phyloP scores from a whole-genome alignment of 805 yeast species.

The Wickerhamomyces strasburgensis region DNA sequence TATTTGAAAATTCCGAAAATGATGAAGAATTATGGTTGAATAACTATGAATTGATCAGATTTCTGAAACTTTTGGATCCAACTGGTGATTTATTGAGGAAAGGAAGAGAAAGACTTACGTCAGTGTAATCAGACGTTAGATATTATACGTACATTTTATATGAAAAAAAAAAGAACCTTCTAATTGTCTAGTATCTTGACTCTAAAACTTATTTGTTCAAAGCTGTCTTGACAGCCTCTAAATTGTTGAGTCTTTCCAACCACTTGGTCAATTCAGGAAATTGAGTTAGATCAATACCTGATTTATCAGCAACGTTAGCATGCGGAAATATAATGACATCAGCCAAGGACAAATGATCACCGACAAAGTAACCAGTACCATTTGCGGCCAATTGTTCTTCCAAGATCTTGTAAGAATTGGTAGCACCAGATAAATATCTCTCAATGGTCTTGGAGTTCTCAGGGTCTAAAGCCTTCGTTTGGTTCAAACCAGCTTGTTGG shows the following conservation, averaged over 20 bases:
- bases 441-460: constrained; percentile 36
- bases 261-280: constrained; percentile 16
- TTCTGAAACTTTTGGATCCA: constrained; percentile 26
- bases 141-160: too few species aligned
- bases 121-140: too few species aligned
- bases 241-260: constrained; percentile 7
- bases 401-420: constrained; percentile 45
- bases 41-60: constrained; percentile 27
- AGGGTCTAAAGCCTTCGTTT: constrained; percentile 37
- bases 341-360: constrained; percentile 53
- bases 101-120: constrained; percentile 7
- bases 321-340: constrained; percentile 44
- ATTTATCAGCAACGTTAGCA: constrained; percentile 11
- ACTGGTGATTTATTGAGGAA: constrained; percentile 18
- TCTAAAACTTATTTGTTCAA: constrained; percentile 4
- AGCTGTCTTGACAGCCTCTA: constrained; percentile 13
- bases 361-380: constrained; percentile 47
- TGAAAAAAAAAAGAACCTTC: too few species aligned
- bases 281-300: constrained; percentile 7
- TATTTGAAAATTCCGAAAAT: constrained; percentile 24
- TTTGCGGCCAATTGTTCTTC: constrained; percentile 43
- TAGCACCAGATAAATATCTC: constrained; percentile 42
- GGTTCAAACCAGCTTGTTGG: constrained; percentile 51
- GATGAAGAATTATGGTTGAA: constrained; percentile 29
- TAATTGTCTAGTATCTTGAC: too few species aligned